Percentiles rank a stretch among this genome's conserved stretches.
phyloP scores from a whole-genome alignment of 495 filamentous ascomycete species.

The Aspergillus carlsbadensis region DNA sequence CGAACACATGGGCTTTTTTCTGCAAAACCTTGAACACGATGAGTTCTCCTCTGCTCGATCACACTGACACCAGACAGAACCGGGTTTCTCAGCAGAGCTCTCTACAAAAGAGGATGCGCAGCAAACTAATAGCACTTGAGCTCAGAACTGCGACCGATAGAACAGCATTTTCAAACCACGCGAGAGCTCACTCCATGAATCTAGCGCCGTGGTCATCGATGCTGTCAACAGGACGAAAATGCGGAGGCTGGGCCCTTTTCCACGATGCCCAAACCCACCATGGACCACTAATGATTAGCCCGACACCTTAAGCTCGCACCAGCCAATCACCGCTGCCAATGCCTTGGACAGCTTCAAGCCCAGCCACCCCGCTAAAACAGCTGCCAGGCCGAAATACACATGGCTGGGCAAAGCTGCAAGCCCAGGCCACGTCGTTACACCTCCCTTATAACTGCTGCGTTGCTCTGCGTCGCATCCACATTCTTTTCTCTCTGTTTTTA shows the following conservation, averaged over 20 bases:
- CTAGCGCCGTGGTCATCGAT: no score
- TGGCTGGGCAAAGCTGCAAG: constrained; percentile 21
- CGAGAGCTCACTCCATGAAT: no score
- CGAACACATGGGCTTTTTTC: no score
- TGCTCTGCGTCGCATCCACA: background rate
- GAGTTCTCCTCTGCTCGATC: no score
- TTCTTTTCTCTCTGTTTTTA: constrained; percentile 1
- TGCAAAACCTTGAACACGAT: no score
- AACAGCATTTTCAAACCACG: no score
- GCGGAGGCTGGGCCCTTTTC: constrained; percentile 17
- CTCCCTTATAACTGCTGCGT: background rate
- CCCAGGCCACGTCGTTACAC: background rate
- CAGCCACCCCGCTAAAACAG: constrained; percentile 21
- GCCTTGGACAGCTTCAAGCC: background rate
- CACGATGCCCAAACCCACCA: constrained; percentile 6
- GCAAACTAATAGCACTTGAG: no score
- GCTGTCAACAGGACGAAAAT: background rate
- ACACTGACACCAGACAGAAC: no score
- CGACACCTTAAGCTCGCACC: constrained; percentile 18
- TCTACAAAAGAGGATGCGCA: no score
- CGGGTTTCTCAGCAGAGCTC: no score
- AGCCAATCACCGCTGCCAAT: constrained; percentile 12
- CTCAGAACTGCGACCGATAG: no score
- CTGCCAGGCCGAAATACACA: constrained; percentile 17
- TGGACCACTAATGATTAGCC: constrained; percentile 14